Evolutionary conservation across 2,329 filamentous ascomycete species (phyloP).

Genomic region (Sporothrix phasma): DNA sequence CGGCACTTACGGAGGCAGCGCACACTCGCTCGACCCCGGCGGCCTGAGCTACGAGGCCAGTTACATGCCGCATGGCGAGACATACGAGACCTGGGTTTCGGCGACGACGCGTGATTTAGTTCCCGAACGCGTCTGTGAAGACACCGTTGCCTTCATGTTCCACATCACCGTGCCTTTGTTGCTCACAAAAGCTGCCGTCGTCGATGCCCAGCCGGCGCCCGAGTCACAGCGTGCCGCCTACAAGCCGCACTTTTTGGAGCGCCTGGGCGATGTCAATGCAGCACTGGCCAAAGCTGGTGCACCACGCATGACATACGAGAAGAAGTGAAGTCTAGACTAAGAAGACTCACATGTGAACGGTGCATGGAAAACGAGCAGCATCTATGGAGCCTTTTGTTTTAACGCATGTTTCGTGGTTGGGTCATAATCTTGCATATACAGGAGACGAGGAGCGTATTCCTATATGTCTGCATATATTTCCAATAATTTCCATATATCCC

Average conservation of each 20-base stretch:
- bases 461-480: no score
- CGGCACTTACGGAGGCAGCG: constrained; percentile 25
- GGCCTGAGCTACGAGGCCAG: constrained; percentile 27
- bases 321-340: no score
- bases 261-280: constrained; percentile 9
- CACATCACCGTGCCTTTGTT: constrained; percentile 15
- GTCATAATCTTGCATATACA: background rate
- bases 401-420: background rate
- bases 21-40: constrained; percentile 22
- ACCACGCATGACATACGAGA: background rate
- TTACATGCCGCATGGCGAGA: constrained; percentile 30
- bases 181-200: constrained; percentile 1
- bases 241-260: constrained; percentile 30
- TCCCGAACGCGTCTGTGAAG: constrained; percentile 8
- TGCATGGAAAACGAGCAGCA: background rate
- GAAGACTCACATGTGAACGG: no score
- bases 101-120: constrained; percentile 19
- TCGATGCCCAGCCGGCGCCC: constrained; percentile 3
- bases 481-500: no score
- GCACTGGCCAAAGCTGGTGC: background rate
- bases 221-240: constrained; percentile 34
- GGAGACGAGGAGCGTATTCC: background rate
- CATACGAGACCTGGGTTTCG: constrained; percentile 25
- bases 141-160: constrained; percentile 17
- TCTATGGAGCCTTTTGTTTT: background rate